Evolutionary conservation across 192 early-diverging fungal genomes (phyloP), one percentile per base, ranked within the genome.

Genomic region (Thamnidium elegans): DNA sequence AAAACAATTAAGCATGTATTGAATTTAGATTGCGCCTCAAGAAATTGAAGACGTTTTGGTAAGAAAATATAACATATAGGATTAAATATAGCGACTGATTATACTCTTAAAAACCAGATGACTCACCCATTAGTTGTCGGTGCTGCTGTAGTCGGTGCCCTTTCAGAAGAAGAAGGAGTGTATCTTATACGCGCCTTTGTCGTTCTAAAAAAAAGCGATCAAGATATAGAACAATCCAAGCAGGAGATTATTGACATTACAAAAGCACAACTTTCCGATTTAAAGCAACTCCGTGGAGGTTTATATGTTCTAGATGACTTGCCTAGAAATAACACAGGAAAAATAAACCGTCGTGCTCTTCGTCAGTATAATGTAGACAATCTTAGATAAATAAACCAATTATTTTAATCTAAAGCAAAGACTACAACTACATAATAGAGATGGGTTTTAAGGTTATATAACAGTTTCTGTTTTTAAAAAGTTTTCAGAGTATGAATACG

Each of bases 271-370:
- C 79, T 92, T 14, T 85, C 91, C 3, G 65, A 73, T 23, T 84
- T 90, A 74, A 93, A 94, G 78, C 72, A 80, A 39, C 74, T 97
- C 34, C 78, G 89, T 43, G 95, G 93, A 5, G 94, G 92, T 7
- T 80, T 94, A n/a, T 70, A 65, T 0, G 83, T 92, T 55, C 76
- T 92, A 55, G 83, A 87, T 30, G 76, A 60, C 30, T 84, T 94
- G 43, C 92, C 91, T 32, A 90, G 90, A 64, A 84, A 85, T 59
- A 83, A 87, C 1, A 80, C 86, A 3, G 94, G 93, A 53, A 94
- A 94, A 74, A 89, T 94, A 55, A 78, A 48, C 4, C 13, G 46
- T 14, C 6, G 13, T 13, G 46, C 17, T 17, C 17, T 48, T 17
- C 46, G 46, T 48, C 36, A 39, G 5, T 39, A 39, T 39, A 39